Base-by-base conservation (phyloP, 2,329 filamentous ascomycete species). In the Calycina marina region DNA sequence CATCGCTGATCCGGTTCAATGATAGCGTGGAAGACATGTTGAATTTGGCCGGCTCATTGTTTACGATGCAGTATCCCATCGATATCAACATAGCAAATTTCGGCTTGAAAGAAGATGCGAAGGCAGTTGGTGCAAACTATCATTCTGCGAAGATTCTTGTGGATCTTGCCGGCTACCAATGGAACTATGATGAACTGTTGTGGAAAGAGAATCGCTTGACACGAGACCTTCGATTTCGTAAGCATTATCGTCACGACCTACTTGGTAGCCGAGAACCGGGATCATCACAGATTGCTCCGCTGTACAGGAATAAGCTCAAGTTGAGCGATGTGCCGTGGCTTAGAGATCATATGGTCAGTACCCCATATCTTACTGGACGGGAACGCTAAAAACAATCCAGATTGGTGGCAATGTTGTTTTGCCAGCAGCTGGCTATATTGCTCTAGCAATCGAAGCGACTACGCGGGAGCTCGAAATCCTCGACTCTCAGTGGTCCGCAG, bases 131-230 rank as follows among this genome's bases (percentile, higher is more conserved):
- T 22, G 22, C 2, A 5, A 12, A 28, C 17, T 8, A n/a, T 14
- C 2, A 14, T 18, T 13, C 14, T 29, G 11, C 14, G 18, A 30
- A 25, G 37, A n/a, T 24, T 46, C 18, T n/a, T 12, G 42, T 33
- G 17, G 36, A 42, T 37, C 35, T 61, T 1, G 64, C 65, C 1
- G 35, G 44, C 0, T 69, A 69, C 35, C 54, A 58, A 0, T 69
- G 64, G 60, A 59, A 67, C 26, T 62, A 67, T 40, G 53, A 55
- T 2, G 53, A 56, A 15, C 35, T 41, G 0, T 65, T 67, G 41
- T 70, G 65, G 65, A 56, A 62, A 35, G 66, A 71, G 36, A 62
- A 62, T 1, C 59, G 63, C 28, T 45, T 62, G 2, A 61, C 61
- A 12, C 42, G 47, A 6, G 56, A 60, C 11, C 58, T 59, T 32